These are phyloP conservation scores for Wickerhamomyces rabaulensis DNA, from an alignment of 805 yeast species.

Conservation along the genomic window DNA sequence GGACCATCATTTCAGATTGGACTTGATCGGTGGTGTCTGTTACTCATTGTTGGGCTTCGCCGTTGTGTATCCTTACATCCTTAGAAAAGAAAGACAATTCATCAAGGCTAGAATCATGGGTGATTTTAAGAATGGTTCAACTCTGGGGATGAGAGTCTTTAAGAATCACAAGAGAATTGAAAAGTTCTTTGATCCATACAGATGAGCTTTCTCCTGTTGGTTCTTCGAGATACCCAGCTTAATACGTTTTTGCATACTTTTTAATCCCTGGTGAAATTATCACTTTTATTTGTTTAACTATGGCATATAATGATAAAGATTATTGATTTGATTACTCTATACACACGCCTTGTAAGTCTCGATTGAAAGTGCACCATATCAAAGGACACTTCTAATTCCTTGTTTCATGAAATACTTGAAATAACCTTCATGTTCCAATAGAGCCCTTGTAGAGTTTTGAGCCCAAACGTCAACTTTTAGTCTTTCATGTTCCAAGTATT, in stretches of 20 bases:
- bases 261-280: not conserved
- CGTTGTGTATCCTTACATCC: conserved; percentile 31
- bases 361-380: no score
- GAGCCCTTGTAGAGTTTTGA: not conserved
- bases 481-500: conserved; percentile 8
- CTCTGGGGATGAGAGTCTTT: conserved; percentile 66
- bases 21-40: conserved; percentile 48
- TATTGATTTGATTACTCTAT: no score
- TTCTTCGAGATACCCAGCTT: not conserved
- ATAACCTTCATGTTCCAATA: conserved; percentile 2
- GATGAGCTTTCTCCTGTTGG: conserved; percentile 19
- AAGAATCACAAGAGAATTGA: conserved; percentile 37
- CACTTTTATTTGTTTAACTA: no score
- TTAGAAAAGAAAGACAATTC: conserved; percentile 27
- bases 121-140: conserved; percentile 36
- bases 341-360: no score
- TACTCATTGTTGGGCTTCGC: conserved; percentile 45
- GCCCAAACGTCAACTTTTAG: conserved; percentile 2
- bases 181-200: conserved; percentile 50
- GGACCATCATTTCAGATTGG: conserved; percentile 69
- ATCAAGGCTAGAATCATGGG: conserved; percentile 32
- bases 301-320: no score
- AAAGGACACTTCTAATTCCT: not conserved
- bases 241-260: not conserved
- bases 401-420: not conserved